These are phyloP conservation scores for Solanum clarkiae DNA, from an alignment of 257 asterid species.

Conservation along the genomic window DNA sequence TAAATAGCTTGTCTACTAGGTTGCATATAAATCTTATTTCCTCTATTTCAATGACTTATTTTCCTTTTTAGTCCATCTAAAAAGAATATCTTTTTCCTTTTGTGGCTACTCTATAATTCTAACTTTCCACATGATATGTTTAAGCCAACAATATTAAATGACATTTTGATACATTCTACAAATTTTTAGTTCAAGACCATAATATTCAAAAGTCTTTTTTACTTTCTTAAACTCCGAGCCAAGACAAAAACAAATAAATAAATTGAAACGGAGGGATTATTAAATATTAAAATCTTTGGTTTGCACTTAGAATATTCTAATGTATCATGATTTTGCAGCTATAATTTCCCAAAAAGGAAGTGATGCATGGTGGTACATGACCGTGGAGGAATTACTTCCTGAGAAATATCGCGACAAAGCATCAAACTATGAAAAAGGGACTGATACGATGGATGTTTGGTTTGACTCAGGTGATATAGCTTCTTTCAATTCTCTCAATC, in stretches of 20 bases:
- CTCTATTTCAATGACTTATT: too few species aligned
- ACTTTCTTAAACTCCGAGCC: too few species aligned
- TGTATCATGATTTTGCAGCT: constrained; percentile 40
- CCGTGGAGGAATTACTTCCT: constrained; percentile 90
- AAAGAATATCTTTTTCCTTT: too few species aligned
- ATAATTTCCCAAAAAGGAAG: constrained; percentile 88
- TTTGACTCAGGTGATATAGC: constrained; percentile 76
- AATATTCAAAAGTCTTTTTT: too few species aligned
- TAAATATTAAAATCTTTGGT: neutral
- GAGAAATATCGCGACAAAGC: constrained; percentile 69
- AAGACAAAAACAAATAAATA: neutral
- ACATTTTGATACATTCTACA: too few species aligned
- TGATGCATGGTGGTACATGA: constrained; percentile 99
- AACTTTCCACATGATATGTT: too few species aligned
- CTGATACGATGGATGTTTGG: constrained; percentile 99
- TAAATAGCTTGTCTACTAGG: neutral
- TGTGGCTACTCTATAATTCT: too few species aligned
- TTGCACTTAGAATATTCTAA: neutral
- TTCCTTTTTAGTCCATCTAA: too few species aligned
- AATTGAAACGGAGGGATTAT: neutral
- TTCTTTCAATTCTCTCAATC: neutral
- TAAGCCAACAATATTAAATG: too few species aligned
- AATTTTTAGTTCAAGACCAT: too few species aligned
- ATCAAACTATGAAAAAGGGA: constrained; percentile 65
- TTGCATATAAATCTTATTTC: neutral